phyloP scores from a whole-genome alignment of 495 filamentous ascomycete genomes.

The Talaromyces wortmannii region DNA sequence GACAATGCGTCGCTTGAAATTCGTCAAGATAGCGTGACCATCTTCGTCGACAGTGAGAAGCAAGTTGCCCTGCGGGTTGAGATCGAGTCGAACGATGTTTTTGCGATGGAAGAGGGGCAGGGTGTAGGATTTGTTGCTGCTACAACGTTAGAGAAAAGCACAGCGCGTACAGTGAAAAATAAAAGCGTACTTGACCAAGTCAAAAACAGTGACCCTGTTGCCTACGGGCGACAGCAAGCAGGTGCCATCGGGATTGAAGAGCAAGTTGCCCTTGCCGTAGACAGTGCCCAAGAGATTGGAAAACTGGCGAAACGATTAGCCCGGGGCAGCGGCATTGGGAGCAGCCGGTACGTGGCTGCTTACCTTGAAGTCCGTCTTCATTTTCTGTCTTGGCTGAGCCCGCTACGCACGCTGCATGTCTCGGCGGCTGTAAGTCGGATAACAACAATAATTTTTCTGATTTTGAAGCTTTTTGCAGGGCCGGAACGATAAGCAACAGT shows the following conservation, averaged over 20 bases:
- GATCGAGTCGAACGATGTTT: slow-evolving; percentile 81
- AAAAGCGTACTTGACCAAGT: slow-evolving; percentile 76
- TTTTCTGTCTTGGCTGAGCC: slow-evolving; percentile 30
- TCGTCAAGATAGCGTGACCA: slow-evolving; percentile 86
- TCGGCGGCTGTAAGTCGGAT: not conserved
- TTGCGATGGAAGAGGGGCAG: slow-evolving; percentile 90
- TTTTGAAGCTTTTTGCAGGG: slow-evolving; percentile 5
- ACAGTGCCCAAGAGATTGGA: slow-evolving; percentile 95
- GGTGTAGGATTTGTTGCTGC: slow-evolving; percentile 91
- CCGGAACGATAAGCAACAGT: slow-evolving; percentile 8
- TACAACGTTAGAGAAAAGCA: not conserved
- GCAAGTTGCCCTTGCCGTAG: slow-evolving; percentile 92
- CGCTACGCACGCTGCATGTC: slow-evolving; percentile 1
- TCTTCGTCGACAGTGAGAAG: slow-evolving; percentile 91
- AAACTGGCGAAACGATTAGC: slow-evolving; percentile 48
- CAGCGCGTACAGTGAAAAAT: slow-evolving; percentile 1
- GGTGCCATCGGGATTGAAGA: slow-evolving; percentile 95
- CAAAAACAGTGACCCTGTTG: slow-evolving; percentile 92
- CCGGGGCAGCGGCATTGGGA: not conserved
- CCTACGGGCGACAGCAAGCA: slow-evolving; percentile 95
- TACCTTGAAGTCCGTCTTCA: slow-evolving; percentile 97
- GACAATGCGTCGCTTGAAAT: slow-evolving; percentile 74
- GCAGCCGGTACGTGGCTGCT: slow-evolving; percentile 5
- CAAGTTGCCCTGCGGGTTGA: slow-evolving; percentile 83
- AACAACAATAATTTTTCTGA: not conserved